Base-by-base conservation (phyloP, 139 green algal species). In the Bryopsis sp. region DNA sequence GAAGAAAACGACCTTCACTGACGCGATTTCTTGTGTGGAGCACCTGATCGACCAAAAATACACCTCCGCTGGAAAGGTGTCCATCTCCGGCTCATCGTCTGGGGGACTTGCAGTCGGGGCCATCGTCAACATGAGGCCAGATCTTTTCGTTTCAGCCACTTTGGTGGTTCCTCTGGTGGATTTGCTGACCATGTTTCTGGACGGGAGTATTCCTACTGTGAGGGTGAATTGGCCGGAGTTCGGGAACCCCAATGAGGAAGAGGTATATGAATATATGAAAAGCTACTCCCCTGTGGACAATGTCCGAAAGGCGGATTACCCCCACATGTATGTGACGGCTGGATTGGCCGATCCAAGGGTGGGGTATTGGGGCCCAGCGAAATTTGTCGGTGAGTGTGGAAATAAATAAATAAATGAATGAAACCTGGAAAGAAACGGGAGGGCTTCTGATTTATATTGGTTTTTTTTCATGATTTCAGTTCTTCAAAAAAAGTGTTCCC, bases 221-320 rank as follows among this genome's bases (percentile, higher is more conserved):
- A 76, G 79, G 50, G 80, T 81, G 35, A 88, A 96, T 68, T 91
- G 81, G 69, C 81, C 82, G 46, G 83, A 86, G 69, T 82, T 76
- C 62, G 87, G 90, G 58, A 87, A 95, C 76, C 86, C 86, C 0
- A 71, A 78, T 26, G 61, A 84, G 15, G 70, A 78, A 65, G 50
- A 83, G 58, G 89, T 84, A 79, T 95, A 96, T n/a, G 69, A 85
- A 29, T 93, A 90, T 78, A 96, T 97, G 78, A 85, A 85, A 77
- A 76, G 39, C 11, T 97, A 97, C 78, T 86, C 74, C n/a, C 92
- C 92, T 1, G 77, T 95, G 29, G 92, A 97, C 72, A 97, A 97
- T 74, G 76, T 96, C 3, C 63, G 43, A 36, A 24, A 57, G 1
- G 75, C 79, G 39, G 64, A 43, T 0, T 96, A 97, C 73, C 92